Conservation (phyloP, 1,139 yeast genomes). For the Lodderomyces jiufengensis region DNA sequence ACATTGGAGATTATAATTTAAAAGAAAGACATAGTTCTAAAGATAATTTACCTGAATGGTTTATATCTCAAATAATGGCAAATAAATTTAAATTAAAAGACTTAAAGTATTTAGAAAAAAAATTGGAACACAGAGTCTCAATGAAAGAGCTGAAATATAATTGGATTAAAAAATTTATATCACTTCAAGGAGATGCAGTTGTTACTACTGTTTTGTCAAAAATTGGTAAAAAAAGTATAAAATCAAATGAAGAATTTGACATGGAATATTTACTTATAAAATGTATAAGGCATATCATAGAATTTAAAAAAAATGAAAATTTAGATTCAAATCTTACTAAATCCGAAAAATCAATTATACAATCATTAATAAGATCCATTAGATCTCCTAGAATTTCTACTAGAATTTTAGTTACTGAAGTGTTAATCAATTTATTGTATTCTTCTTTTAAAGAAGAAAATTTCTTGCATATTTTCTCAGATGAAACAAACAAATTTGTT, state of each 20-base stretch:
- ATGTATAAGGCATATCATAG: slow-evolving; percentile 32
- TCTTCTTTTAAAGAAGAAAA: slow-evolving; percentile 18
- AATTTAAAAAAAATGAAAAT: slow-evolving; percentile 13
- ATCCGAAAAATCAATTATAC: slow-evolving; percentile 32
- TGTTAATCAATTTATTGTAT: slow-evolving; percentile 36
- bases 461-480: slow-evolving; percentile 27
- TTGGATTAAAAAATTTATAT: slow-evolving; percentile 36
- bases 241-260: slow-evolving; percentile 45
- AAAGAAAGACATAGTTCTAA: slow-evolving; percentile 13
- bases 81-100: slow-evolving; percentile 33
- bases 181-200: slow-evolving; percentile 45
- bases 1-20: slow-evolving; percentile 1
- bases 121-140: slow-evolving; percentile 16
- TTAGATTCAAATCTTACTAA: slow-evolving; percentile 10
- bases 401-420: slow-evolving; percentile 41
- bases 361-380: slow-evolving; percentile 36
- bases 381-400: slow-evolving; percentile 42
- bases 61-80: slow-evolving; percentile 35
- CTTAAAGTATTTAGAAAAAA: slow-evolving; percentile 34
- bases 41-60: slow-evolving; percentile 46
- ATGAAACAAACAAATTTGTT: slow-evolving; percentile 14
- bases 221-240: slow-evolving; percentile 41
- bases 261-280: slow-evolving; percentile 37
- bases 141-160: slow-evolving; percentile 1
- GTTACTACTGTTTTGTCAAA: slow-evolving; percentile 38